Percentiles rank a stretch among this genome's conserved stretches.
phyloP scores from a whole-genome alignment of 345 rosid species.

The Eutrema yunnanense region DNA sequence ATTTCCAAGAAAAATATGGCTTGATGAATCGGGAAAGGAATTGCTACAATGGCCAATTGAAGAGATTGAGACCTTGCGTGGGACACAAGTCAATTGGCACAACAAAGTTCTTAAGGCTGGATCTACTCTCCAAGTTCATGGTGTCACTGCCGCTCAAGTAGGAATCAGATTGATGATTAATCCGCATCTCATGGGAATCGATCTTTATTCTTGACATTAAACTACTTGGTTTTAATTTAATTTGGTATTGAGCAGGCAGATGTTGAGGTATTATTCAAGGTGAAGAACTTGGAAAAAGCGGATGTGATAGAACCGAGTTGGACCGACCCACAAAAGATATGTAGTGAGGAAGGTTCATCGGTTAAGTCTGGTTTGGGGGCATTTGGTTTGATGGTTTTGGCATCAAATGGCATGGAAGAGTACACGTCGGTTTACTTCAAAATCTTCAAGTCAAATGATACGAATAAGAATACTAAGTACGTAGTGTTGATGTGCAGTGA shows the following conservation, averaged over 20 bases:
- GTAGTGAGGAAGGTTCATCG: slow-evolving; percentile 38
- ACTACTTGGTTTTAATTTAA: background rate
- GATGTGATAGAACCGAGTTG: slow-evolving; percentile 42
- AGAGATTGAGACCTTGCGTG: slow-evolving; percentile 53
- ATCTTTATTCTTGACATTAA: background rate
- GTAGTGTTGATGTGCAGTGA: slow-evolving; percentile 84
- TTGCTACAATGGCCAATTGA: slow-evolving; percentile 60
- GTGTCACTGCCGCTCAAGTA: slow-evolving; percentile 55
- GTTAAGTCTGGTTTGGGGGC: slow-evolving; percentile 53
- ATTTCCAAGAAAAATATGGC: slow-evolving; percentile 57
- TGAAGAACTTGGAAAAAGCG: slow-evolving; percentile 36
- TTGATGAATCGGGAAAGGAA: slow-evolving; percentile 46
- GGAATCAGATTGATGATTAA: background rate
- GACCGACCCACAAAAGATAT: slow-evolving; percentile 49
- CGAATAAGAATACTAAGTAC: slow-evolving; percentile 21
- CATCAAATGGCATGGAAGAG: slow-evolving; percentile 47
- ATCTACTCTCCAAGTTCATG: slow-evolving; percentile 39
- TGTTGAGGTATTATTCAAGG: slow-evolving; percentile 50
- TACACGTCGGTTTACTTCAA: slow-evolving; percentile 61
- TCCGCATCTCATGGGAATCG: background rate
- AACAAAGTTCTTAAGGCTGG: slow-evolving; percentile 34
- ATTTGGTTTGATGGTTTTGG: slow-evolving; percentile 63
- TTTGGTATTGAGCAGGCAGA: slow-evolving; percentile 51
- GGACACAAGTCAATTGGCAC: slow-evolving; percentile 20
- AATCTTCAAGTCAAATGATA: slow-evolving; percentile 38